These are phyloP conservation scores for Alternaria sp. DNA, from an alignment of 2,329 filamentous ascomycete species.

Conservation along the genomic window DNA sequence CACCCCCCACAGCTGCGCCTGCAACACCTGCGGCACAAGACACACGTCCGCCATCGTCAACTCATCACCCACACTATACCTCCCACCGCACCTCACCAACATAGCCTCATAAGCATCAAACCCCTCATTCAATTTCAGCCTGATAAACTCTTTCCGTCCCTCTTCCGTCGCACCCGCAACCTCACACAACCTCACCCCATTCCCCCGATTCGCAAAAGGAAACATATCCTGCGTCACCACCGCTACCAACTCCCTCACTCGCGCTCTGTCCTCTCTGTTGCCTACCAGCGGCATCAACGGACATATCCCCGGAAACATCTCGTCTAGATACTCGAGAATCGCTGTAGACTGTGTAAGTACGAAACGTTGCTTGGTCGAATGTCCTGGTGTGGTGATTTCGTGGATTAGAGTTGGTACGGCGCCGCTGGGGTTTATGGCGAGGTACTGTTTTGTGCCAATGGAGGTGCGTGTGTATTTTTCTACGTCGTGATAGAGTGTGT, in stretches of 20 bases:
- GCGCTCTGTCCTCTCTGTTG: slow-evolving; percentile 54
- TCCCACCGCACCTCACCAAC: slow-evolving; percentile 49
- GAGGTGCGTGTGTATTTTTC: slow-evolving; percentile 57
- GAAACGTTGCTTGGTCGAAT: background rate
- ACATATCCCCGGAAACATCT: background rate
- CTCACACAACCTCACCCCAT: slow-evolving; percentile 58
- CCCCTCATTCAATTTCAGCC: slow-evolving; percentile 56
- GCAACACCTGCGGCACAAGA: slow-evolving; percentile 65
- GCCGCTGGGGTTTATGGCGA: slow-evolving; percentile 59
- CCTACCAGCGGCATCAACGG: slow-evolving; percentile 44
- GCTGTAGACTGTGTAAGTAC: background rate
- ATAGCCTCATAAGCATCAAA: slow-evolving; percentile 64
- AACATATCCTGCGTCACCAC: slow-evolving; percentile 66
- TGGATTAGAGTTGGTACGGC: background rate
- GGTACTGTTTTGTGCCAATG: slow-evolving; percentile 59
- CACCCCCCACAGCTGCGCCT: slow-evolving; percentile 62
- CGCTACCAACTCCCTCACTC: slow-evolving; percentile 60
- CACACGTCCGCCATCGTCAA: slow-evolving; percentile 66
- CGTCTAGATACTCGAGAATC: background rate
- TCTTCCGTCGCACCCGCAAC: slow-evolving; percentile 39
- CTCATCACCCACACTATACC: slow-evolving; percentile 62
- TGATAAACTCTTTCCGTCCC: background rate
- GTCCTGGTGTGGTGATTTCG: slow-evolving; percentile 58
- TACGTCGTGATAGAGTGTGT: slow-evolving; percentile 58
- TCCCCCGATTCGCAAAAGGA: slow-evolving; percentile 65